Percentiles rank a stretch among this genome's conserved stretches.
Evolutionary conservation across 2,329 filamentous ascomycete genomes (phyloP).

Genomic region (Hymenoscyphus fructigenus): DNA sequence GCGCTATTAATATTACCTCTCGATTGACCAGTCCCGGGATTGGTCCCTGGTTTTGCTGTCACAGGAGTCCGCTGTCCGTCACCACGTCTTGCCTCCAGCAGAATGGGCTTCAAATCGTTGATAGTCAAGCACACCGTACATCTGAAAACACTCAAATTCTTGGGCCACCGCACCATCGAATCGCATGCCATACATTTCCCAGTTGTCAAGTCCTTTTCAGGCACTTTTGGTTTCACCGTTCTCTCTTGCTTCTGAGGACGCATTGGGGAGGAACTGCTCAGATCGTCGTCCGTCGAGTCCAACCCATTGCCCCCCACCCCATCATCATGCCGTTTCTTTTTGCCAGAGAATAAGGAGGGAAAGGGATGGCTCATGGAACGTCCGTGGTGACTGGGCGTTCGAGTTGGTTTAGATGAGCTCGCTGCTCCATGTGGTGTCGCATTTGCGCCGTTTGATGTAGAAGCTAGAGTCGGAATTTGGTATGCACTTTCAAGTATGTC

Average conservation of each 20-base stretch:
- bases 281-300: conserved; percentile 47
- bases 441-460: conserved; percentile 16
- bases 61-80: conserved; percentile 29
- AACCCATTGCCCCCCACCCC: conserved; percentile 40
- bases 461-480: conserved; percentile 33
- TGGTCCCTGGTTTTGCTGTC: conserved; percentile 20
- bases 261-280: conserved; percentile 31
- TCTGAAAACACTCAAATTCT: conserved; percentile 69
- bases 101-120: conserved; percentile 66
- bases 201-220: conserved; percentile 60
- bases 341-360: conserved; percentile 65
- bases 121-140: conserved; percentile 83
- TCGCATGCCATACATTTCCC: conserved; percentile 86
- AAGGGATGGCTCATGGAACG: conserved; percentile 77
- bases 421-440: conserved; percentile 14
- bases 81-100: conserved; percentile 29
- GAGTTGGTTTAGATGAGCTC: conserved; percentile 18
- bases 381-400: conserved; percentile 31
- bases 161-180: conserved; percentile 76
- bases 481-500: conserved; percentile 36
- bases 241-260: conserved; percentile 22
- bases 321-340: conserved; percentile 51
- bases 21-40: conserved; percentile 21
- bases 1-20: background rate
- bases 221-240: conserved; percentile 36